Conservation (phyloP, 352 stramenopile species). For the Globisporangium okanoganense region DNA sequence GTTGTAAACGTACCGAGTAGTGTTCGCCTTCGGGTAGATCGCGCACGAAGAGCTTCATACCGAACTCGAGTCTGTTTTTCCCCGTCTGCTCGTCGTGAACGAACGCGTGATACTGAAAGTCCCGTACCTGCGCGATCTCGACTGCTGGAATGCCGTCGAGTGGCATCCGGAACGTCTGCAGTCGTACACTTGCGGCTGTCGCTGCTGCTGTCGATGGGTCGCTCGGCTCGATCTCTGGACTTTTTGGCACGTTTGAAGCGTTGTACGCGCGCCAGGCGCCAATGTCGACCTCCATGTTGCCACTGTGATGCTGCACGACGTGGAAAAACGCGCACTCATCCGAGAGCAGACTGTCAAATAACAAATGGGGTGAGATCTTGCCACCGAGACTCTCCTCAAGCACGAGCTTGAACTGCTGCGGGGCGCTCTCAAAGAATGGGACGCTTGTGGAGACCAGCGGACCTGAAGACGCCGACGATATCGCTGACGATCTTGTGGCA, state of each 20-base stretch:
- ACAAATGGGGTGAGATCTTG: conserved; percentile 39
- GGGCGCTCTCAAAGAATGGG: conserved; percentile 51
- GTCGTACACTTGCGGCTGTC: conserved; percentile 31
- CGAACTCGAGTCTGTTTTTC: conserved; percentile 51
- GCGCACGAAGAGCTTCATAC: conserved; percentile 57
- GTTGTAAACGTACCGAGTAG: conserved; percentile 44
- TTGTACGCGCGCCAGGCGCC: conserved; percentile 35
- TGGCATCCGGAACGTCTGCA: conserved; percentile 58
- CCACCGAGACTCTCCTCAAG: conserved; percentile 38
- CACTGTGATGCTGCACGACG: conserved; percentile 25
- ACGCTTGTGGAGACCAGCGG: conserved; percentile 16
- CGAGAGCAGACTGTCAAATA: conserved; percentile 56
- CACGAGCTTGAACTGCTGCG: conserved; percentile 38
- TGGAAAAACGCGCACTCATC: conserved; percentile 57
- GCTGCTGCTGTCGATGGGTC: background rate
- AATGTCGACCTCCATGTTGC: conserved; percentile 63
- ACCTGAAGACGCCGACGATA: background rate
- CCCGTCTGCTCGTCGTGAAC: conserved; percentile 18
- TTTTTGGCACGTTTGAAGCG: background rate
- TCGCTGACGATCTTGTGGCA: background rate
- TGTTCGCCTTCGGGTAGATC: conserved; percentile 48
- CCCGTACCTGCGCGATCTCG: conserved; percentile 40
- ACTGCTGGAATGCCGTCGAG: conserved; percentile 41
- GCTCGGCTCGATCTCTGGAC: background rate
- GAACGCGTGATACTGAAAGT: conserved; percentile 63